These are phyloP conservation scores for Fusarium ramigenum DNA, from an alignment of 2,329 filamentous ascomycete genomes.

Conservation along the genomic window DNA sequence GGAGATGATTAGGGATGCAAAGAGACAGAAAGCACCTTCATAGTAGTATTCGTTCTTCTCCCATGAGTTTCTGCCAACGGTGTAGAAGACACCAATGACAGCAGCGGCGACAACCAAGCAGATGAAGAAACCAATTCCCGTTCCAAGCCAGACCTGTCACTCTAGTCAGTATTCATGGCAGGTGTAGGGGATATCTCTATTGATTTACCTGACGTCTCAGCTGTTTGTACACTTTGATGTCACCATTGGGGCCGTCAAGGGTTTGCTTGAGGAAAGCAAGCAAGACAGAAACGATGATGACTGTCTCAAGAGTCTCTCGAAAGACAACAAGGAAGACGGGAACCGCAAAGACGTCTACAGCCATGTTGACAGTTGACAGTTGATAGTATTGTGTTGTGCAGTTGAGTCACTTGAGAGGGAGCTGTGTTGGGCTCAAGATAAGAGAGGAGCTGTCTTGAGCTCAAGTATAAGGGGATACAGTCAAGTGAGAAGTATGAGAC, in stretches of 20 bases:
- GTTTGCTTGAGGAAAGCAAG: conserved; percentile 87
- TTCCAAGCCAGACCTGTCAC: conserved; percentile 68
- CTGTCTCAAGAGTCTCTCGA: conserved; percentile 83
- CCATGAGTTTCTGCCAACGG: conserved; percentile 73
- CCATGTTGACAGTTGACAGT: conserved; percentile 54
- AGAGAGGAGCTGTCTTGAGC: not conserved
- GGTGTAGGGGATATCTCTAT: not conserved
- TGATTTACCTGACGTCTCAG: conserved; percentile 69
- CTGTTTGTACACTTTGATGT: conserved; percentile 71
- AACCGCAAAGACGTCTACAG: conserved; percentile 77
- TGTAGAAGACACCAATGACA: conserved; percentile 78
- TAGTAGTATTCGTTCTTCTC: conserved; percentile 76
- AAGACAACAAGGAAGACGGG: conserved; percentile 93
- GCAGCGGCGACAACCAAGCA: conserved; percentile 72
- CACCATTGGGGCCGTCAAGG: conserved; percentile 69
- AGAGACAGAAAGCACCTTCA: conserved; percentile 80
- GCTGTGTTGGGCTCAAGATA: not conserved
- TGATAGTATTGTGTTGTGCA: not conserved
- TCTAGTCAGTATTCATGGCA: not conserved
- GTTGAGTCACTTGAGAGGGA: not conserved
- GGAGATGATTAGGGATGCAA: conserved; percentile 83
- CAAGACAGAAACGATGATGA: conserved; percentile 87
- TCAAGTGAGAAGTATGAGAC: not conserved
- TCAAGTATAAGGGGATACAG: not conserved
- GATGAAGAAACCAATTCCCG: conserved; percentile 68